A percentile compares a stretch with the other conserved stretches of the same genome.
phyloP scores from a whole-genome alignment of 352 stramenopile species.

The Globisporangium spinosum region DNA sequence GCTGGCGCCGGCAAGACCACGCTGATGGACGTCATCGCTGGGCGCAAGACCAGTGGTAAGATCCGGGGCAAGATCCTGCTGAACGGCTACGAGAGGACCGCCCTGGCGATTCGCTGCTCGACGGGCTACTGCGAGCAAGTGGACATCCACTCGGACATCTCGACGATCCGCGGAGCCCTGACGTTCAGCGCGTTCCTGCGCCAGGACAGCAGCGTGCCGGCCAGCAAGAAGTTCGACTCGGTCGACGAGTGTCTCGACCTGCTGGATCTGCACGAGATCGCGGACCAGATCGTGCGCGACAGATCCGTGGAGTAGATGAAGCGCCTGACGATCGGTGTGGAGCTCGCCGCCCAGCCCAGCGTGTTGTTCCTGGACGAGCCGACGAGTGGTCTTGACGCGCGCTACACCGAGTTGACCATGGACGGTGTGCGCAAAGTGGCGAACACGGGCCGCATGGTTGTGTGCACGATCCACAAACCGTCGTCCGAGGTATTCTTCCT shows the following conservation, averaged over 20 bases:
- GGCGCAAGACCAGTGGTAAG: conserved; percentile 80
- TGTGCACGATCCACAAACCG: conserved; percentile 91
- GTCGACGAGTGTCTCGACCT: too few species aligned
- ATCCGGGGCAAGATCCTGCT: conserved; percentile 70
- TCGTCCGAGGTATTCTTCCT: conserved; percentile 75
- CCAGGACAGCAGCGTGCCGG: conserved; percentile 15
- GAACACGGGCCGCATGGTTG: conserved; percentile 56
- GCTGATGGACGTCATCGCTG: conserved; percentile 87
- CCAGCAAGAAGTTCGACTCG: conserved; percentile 18
- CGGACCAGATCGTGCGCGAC: background rate
- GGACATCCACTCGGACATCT: conserved; percentile 69
- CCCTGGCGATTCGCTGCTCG: conserved; percentile 16
- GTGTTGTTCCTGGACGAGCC: conserved; percentile 58
- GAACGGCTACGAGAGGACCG: conserved; percentile 55
- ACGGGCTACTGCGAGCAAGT: conserved; percentile 55
- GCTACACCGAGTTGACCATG: conserved; percentile 64
- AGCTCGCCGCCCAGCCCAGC: conserved; percentile 64
- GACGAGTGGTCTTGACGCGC: too few species aligned
- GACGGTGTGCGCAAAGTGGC: conserved; percentile 84
- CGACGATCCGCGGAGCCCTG: conserved; percentile 83
- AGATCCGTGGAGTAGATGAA: conserved; percentile 29
- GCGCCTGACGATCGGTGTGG: conserved; percentile 32
- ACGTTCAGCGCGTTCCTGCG: conserved; percentile 75
- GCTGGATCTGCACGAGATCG: too few species aligned
- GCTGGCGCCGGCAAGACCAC: conserved; percentile 82